phyloP scores from a whole-genome alignment of 768 basidiomycete genomes.

The Podaxis sp. region DNA sequence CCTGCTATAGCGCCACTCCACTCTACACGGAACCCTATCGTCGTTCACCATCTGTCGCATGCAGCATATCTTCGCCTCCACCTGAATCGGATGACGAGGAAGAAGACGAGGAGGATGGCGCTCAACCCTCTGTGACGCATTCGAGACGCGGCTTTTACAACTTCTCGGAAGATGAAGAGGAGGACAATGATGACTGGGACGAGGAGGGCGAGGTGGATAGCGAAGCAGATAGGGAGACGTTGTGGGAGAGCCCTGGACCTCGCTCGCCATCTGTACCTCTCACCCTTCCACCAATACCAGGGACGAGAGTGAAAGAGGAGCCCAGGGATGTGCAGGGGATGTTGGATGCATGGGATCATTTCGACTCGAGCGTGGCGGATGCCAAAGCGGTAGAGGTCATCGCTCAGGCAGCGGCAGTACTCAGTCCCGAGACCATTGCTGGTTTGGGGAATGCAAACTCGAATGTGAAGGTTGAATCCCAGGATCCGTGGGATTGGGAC shows the following conservation, averaged over 20 bases:
- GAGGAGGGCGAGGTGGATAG: constrained; percentile 50
- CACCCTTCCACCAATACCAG: constrained; percentile 26
- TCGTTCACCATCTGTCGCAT: constrained; percentile 60
- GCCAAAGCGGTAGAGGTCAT: constrained; percentile 44
- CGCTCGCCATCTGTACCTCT: constrained; percentile 61
- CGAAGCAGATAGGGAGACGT: constrained; percentile 59
- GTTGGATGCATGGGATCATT: constrained; percentile 70
- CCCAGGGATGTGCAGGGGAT: constrained; percentile 61
- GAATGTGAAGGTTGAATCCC: constrained; percentile 43
- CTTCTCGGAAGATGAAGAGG: constrained; percentile 30
- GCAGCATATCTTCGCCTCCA: constrained; percentile 63
- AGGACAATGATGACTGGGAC: constrained; percentile 30
- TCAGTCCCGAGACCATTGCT: constrained; percentile 25
- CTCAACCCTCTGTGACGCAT: constrained; percentile 43
- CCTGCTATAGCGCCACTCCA: constrained; percentile 27
- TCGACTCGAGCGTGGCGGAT: constrained; percentile 45
- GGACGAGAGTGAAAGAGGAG: constrained; percentile 55
- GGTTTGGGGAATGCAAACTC: constrained; percentile 15
- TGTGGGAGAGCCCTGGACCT: constrained; percentile 65
- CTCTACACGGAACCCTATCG: constrained; percentile 33
- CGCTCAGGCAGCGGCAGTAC: constrained; percentile 33
- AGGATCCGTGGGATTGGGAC: constrained; percentile 49
- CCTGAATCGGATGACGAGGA: constrained; percentile 68
- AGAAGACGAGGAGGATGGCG: constrained; percentile 44
- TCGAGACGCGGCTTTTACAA: constrained; percentile 23